Base-by-base conservation (phyloP, 192 early-diverging fungal genomes). In the Coemansia sp. region DNA sequence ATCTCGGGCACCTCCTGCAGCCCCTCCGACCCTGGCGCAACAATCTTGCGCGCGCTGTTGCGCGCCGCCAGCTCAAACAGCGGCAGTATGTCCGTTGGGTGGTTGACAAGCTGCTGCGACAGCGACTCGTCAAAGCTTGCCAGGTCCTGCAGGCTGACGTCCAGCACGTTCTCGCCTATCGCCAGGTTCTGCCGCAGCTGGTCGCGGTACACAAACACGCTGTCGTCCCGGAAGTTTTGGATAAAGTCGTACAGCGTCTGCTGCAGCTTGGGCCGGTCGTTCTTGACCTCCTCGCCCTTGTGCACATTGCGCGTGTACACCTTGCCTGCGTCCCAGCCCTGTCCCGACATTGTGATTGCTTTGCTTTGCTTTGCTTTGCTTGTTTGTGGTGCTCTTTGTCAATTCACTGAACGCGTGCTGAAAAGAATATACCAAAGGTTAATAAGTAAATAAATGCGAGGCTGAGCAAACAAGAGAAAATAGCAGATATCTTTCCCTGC, bases 11-110 rank as follows among this genome's bases (percentile, higher is more conserved):
- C 72, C 6, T 87, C 88, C 6, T 82, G 68, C 37, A 84, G 82
- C 4, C 74, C 74, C 36, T 64, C 70, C 11, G 87, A 62, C 23
- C 82, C 85, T 9, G 84, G 65, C 55, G 81, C 76, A 47, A 90
- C 64, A 41, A 91, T 91, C 50, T 85, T 86, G 68, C 86, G 86
- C 29, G 94, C 92, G 52, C 89, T 86, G 41, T 77, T 74, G 61
- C 91, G 86, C 20, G 90, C 87, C 13, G 95, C 94, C 42, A 83
- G 83, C 82, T 98, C 97, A 83, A 98, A 97, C 88, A 84, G 68
- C 10, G 93, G 92, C 61, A 98, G 73, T 6, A 89, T 82, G 17
- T 94, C 89, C 4, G 85, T 76, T 6, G 97, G 97, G 37, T 83
- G 83, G 64, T 90, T 86, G 30, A 86, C 86, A 53, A 98, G 77